phyloP scores from a whole-genome alignment of 768 basidiomycete genomes.

The Naganishia onofrii region DNA sequence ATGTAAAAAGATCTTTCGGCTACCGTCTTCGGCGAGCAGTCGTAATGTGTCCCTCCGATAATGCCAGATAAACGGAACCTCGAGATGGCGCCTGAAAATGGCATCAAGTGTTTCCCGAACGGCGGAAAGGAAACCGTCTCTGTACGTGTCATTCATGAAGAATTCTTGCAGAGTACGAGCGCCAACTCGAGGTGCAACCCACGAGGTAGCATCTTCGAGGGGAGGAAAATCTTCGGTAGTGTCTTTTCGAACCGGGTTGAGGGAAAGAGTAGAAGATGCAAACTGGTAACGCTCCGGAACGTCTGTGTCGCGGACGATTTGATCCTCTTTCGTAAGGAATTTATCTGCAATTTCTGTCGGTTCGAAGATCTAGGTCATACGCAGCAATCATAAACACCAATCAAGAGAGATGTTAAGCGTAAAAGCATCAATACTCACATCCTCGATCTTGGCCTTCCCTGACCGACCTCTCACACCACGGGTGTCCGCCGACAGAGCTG shows the following conservation, averaged over 20 bases:
- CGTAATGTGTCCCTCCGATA: slow-evolving; percentile 84
- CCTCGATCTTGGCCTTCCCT: slow-evolving; percentile 63
- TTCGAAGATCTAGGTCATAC: slow-evolving; percentile 76
- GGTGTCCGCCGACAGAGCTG: slow-evolving; percentile 77
- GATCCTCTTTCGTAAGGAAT: slow-evolving; percentile 87
- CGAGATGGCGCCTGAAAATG: slow-evolving; percentile 81
- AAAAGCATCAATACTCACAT: slow-evolving; percentile 31
- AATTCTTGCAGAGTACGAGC: slow-evolving; percentile 59
- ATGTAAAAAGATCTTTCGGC: slow-evolving; percentile 60
- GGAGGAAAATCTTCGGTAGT: slow-evolving; percentile 61
- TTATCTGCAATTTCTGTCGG: slow-evolving; percentile 90
- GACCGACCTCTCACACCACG: slow-evolving; percentile 17
- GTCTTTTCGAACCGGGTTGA: slow-evolving; percentile 45
- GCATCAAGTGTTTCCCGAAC: slow-evolving; percentile 75
- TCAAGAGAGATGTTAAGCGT: background rate
- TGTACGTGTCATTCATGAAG: slow-evolving; percentile 52
- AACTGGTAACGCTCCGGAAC: slow-evolving; percentile 96
- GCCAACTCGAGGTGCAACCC: slow-evolving; percentile 82
- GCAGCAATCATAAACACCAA: background rate
- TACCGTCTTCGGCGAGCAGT: slow-evolving; percentile 48
- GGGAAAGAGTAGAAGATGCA: slow-evolving; percentile 75
- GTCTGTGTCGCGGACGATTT: slow-evolving; percentile 82
- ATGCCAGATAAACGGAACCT: slow-evolving; percentile 92
- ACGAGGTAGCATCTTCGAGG: slow-evolving; percentile 77
- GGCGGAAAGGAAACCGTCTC: slow-evolving; percentile 58